Conservation (phyloP, 192 early-diverging fungal genomes). For the Coemansia reversa region DNA sequence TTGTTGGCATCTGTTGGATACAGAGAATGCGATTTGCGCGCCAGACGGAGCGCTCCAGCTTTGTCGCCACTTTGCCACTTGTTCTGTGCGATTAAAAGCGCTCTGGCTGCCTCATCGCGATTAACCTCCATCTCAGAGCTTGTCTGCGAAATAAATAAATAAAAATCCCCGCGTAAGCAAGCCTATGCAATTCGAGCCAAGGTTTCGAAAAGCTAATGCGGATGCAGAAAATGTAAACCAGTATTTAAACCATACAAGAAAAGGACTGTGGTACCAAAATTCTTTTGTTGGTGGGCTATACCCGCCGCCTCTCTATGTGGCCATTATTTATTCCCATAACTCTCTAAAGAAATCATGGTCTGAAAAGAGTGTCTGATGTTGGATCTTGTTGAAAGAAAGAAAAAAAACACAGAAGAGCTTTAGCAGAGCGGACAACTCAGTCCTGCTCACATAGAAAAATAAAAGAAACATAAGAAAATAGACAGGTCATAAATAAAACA, state of each 20-base stretch:
- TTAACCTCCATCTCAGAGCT: constrained; percentile 70
- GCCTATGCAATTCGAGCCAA: not conserved
- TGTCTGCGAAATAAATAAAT: constrained; percentile 10
- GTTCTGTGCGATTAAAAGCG: constrained; percentile 72
- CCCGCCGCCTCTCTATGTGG: not conserved
- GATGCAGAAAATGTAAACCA: not conserved
- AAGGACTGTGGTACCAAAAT: not conserved
- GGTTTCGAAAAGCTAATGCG: not conserved
- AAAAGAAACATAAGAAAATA: constrained; percentile 8
- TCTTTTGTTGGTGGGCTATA: not conserved
- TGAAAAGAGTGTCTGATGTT: not conserved
- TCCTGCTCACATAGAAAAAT: not conserved
- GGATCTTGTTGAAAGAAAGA: not conserved
- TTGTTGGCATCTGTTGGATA: constrained; percentile 71
- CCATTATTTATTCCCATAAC: not conserved
- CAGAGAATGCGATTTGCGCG: constrained; percentile 76
- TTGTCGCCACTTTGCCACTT: constrained; percentile 68
- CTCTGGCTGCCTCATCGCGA: constrained; percentile 81
- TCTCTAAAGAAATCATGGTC: not conserved
- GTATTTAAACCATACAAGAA: not conserved
- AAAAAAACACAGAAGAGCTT: not conserved
- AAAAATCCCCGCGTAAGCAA: not conserved
- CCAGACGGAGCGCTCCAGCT: constrained; percentile 73
- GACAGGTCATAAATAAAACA: constrained; percentile 4
- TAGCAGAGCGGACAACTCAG: not conserved